Percentiles rank a stretch among this genome's conserved stretches.
phyloP scores from a whole-genome alignment of 371 early-diverging fungal genomes.

The Mortierella sp. region DNA sequence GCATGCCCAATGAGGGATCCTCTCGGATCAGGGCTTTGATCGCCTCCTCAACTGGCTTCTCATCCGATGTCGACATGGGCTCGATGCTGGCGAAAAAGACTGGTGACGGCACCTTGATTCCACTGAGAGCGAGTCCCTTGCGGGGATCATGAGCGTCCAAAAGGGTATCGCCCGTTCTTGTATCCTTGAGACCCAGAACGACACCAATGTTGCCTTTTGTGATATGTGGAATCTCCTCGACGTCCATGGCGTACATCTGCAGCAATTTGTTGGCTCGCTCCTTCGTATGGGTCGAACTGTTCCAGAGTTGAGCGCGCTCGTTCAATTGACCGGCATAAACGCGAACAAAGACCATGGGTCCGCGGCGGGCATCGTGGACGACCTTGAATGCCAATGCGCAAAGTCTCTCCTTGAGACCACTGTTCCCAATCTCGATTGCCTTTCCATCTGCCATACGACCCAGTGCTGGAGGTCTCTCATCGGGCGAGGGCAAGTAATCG shows the following conservation, averaged over 20 bases:
- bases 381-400: slow-evolving; percentile 97
- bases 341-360: slow-evolving; percentile 93
- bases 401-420: slow-evolving; percentile 66
- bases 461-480: slow-evolving; percentile 75
- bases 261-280: slow-evolving; percentile 90
- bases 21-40: slow-evolving; percentile 83
- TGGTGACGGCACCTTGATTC: slow-evolving; percentile 89
- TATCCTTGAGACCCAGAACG: slow-evolving; percentile 87
- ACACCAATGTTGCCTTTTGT: slow-evolving; percentile 92
- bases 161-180: slow-evolving; percentile 94
- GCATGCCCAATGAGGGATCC: slow-evolving; percentile 89
- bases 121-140: slow-evolving; percentile 71
- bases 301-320: slow-evolving; percentile 75
- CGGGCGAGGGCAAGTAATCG: slow-evolving; percentile 90
- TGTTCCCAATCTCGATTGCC: slow-evolving; percentile 47
- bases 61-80: slow-evolving; percentile 82
- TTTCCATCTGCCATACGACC: slow-evolving; percentile 63
- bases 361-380: slow-evolving; percentile 84
- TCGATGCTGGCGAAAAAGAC: slow-evolving; percentile 93
- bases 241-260: slow-evolving; percentile 94
- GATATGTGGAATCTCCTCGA: slow-evolving; percentile 86
- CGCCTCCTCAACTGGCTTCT: slow-evolving; percentile 82
- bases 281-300: slow-evolving; percentile 72
- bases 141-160: slow-evolving; percentile 70
- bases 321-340: slow-evolving; percentile 90